Evolutionary conservation across 805 yeast genomes (phyloP).

Genomic region (Metschnikowia kofuensis): DNA sequence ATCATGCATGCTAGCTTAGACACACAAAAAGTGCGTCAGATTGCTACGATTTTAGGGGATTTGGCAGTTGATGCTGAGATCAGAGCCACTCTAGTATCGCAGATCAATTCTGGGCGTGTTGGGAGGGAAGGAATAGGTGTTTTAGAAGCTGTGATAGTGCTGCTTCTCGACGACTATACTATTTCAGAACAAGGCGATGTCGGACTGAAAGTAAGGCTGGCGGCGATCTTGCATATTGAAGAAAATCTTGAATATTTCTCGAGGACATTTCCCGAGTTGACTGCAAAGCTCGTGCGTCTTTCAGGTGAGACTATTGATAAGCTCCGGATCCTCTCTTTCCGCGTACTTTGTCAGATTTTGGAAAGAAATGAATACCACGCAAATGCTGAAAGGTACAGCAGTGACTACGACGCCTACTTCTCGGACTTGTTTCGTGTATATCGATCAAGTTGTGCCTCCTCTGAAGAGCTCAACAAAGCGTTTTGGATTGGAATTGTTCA

Average conservation of each 20-base stretch:
- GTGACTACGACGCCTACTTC: slow-evolving; percentile 19
- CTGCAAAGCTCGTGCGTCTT: slow-evolving; percentile 48
- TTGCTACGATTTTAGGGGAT: slow-evolving; percentile 27
- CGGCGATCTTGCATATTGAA: slow-evolving; percentile 43
- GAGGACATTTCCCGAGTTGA: neutral
- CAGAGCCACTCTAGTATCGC: slow-evolving; percentile 24
- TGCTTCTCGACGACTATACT: slow-evolving; percentile 71
- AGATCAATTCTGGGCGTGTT: slow-evolving; percentile 18
- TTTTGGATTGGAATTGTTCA: slow-evolving; percentile 57
- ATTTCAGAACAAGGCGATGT: slow-evolving; percentile 84
- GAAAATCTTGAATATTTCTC: slow-evolving; percentile 18
- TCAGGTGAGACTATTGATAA: slow-evolving; percentile 63
- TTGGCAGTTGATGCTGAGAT: slow-evolving; percentile 28
- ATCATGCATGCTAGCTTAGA: slow-evolving; percentile 27
- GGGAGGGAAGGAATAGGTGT: slow-evolving; percentile 10
- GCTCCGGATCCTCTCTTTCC: slow-evolving; percentile 43
- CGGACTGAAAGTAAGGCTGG: slow-evolving; percentile 69
- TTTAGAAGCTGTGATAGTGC: slow-evolving; percentile 15
- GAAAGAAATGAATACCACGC: neutral
- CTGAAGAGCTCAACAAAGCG: neutral
- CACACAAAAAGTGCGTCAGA: slow-evolving; percentile 11
- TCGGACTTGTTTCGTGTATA: slow-evolving; percentile 21
- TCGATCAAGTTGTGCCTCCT: neutral
- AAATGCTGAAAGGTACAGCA: neutral
- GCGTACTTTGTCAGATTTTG: slow-evolving; percentile 29